A percentile compares a stretch with the other conserved stretches of the same genome.
These are phyloP conservation scores for Mesembryanthemum crystallinum DNA, from an alignment of 148 eudicot species.

Conservation along the genomic window DNA sequence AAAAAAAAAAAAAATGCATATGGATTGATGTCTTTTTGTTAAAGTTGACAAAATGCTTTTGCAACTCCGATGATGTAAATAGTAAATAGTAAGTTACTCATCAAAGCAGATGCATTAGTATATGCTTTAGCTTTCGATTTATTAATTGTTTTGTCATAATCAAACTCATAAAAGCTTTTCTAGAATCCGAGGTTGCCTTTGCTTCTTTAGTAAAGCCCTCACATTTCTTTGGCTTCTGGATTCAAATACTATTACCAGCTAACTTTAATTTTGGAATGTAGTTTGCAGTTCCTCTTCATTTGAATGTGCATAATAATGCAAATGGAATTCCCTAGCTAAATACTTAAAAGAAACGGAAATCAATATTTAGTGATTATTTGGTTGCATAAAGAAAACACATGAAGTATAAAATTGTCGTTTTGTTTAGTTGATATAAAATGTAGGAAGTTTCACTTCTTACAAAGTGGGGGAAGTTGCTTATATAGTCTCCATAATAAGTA, in stretches of 20 bases:
- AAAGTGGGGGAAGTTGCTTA: too few species aligned
- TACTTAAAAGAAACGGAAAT: too few species aligned
- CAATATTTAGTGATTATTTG: too few species aligned
- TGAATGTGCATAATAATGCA: too few species aligned
- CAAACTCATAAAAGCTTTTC: slow-evolving; percentile 13
- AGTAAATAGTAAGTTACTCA: not conserved
- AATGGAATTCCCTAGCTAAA: too few species aligned
- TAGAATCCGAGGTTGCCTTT: slow-evolving; percentile 17
- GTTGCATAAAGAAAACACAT: too few species aligned
- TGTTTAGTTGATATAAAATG: too few species aligned
- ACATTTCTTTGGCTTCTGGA: slow-evolving; percentile 10
- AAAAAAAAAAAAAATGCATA: slow-evolving; percentile 5
- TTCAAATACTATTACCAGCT: not conserved
- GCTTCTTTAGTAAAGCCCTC: slow-evolving; percentile 4
- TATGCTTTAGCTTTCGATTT: slow-evolving; percentile 17
- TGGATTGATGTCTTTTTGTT: slow-evolving; percentile 31
- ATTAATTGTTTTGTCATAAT: not conserved
- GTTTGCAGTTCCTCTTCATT: too few species aligned
- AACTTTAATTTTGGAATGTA: not conserved
- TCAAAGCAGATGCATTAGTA: slow-evolving; percentile 5
- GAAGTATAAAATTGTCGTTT: too few species aligned
- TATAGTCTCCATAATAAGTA: too few species aligned
- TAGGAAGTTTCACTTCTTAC: too few species aligned
- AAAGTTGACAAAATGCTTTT: slow-evolving; percentile 25
- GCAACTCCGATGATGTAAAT: slow-evolving; percentile 23